Evolutionary conservation across 495 filamentous ascomycete genomes (phyloP).

Genomic region (Aspergillus panamensis): DNA sequence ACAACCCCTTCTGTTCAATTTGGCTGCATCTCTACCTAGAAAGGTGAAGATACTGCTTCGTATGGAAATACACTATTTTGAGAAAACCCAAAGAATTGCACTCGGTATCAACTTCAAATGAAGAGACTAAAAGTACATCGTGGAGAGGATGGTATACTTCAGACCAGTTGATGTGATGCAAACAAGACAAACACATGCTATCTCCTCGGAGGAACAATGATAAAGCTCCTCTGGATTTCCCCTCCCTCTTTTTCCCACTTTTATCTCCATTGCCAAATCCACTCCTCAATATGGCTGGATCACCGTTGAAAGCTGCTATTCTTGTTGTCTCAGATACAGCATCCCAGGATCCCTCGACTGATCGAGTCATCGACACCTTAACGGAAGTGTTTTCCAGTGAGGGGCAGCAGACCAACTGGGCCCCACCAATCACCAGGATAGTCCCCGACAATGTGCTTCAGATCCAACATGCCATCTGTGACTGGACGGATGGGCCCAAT

Average conservation of each 20-base stretch:
- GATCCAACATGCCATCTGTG: slow-evolving; percentile 68
- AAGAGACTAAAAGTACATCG: too few species aligned
- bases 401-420: slow-evolving; percentile 61
- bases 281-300: slow-evolving; percentile 18
- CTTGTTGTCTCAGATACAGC: slow-evolving; percentile 95
- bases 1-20: too few species aligned
- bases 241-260: background rate
- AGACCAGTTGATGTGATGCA: too few species aligned
- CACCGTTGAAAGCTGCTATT: slow-evolving; percentile 55
- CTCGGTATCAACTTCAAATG: too few species aligned
- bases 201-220: too few species aligned
- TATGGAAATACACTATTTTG: too few species aligned
- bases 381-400: slow-evolving; percentile 62
- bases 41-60: too few species aligned
- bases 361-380: slow-evolving; percentile 63
- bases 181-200: too few species aligned
- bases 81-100: too few species aligned
- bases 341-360: slow-evolving; percentile 71
- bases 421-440: slow-evolving; percentile 62
- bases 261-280: background rate
- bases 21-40: too few species aligned
- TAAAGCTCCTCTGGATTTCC: background rate
- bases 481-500: slow-evolving; percentile 62
- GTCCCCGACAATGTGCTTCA: slow-evolving; percentile 72
- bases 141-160: too few species aligned